These are phyloP conservation scores for Prunella vulgaris DNA, from an alignment of 257 asterid genomes.

Conservation along the genomic window DNA sequence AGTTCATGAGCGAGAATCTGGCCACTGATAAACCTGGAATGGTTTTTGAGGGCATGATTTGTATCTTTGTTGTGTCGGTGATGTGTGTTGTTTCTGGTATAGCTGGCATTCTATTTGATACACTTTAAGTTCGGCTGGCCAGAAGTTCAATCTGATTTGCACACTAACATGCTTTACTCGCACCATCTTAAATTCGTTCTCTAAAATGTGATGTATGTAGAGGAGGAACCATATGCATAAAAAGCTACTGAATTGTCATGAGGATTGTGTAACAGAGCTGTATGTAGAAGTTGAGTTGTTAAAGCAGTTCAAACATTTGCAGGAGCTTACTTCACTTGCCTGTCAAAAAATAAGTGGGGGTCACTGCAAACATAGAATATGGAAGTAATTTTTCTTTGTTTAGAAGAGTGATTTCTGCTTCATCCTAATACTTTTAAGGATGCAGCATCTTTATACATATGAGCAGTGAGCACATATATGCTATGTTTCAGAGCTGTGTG, in stretches of 20 bases:
- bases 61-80: background rate
- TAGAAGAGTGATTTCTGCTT: background rate
- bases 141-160: background rate
- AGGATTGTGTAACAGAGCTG: background rate
- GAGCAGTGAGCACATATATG: background rate
- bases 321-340: background rate
- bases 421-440: background rate
- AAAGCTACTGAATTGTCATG: background rate
- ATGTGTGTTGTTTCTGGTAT: background rate
- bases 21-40: background rate
- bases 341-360: background rate
- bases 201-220: background rate
- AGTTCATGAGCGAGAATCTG: background rate
- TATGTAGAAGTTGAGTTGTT: background rate
- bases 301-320: background rate
- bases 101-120: background rate
- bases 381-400: background rate
- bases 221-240: background rate
- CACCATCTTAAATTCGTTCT: background rate
- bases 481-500: background rate
- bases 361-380: background rate
- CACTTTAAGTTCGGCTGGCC: background rate
- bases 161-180: background rate
- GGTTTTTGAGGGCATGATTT: background rate
- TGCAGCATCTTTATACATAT: background rate